Evolutionary conservation across 2,329 filamentous ascomycete species (phyloP).

Genomic region (Neoscytalidium dimidiatum): DNA sequence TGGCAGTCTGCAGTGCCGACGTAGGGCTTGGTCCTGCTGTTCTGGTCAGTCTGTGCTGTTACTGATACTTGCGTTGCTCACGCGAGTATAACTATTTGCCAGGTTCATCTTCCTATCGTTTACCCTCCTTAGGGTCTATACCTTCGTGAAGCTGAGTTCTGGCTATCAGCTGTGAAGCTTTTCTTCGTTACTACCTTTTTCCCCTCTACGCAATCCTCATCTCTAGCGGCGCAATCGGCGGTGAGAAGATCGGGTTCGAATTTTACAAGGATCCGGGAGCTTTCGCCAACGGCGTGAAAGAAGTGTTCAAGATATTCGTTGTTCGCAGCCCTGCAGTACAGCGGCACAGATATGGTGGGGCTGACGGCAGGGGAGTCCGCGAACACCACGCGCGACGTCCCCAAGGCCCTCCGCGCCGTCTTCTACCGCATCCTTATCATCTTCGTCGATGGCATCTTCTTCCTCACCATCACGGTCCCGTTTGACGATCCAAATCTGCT

Average conservation of each 20-base stretch:
- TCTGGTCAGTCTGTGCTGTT: background rate
- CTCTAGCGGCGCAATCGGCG: slow-evolving; percentile 65
- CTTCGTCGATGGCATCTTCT: slow-evolving; percentile 78
- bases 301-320: slow-evolving; percentile 74
- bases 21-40: slow-evolving; percentile 64
- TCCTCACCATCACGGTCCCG: slow-evolving; percentile 81
- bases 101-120: slow-evolving; percentile 69
- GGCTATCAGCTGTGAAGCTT: slow-evolving; percentile 85
- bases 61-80: background rate
- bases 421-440: slow-evolving; percentile 91
- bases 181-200: slow-evolving; percentile 89
- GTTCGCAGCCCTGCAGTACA: slow-evolving; percentile 75
- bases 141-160: slow-evolving; percentile 87
- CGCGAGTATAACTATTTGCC: background rate
- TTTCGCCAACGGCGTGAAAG: slow-evolving; percentile 80
- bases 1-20: background rate
- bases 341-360: slow-evolving; percentile 75
- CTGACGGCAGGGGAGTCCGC: slow-evolving; percentile 77
- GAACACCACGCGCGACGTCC: slow-evolving; percentile 80
- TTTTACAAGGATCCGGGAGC: slow-evolving; percentile 80
- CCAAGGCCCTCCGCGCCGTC: slow-evolving; percentile 89
- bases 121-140: slow-evolving; percentile 74
- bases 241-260: slow-evolving; percentile 74
- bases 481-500: slow-evolving; percentile 68
- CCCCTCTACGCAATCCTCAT: slow-evolving; percentile 80